phyloP scores from a whole-genome alignment of 768 basidiomycete species.

The Suillus subluteus region DNA sequence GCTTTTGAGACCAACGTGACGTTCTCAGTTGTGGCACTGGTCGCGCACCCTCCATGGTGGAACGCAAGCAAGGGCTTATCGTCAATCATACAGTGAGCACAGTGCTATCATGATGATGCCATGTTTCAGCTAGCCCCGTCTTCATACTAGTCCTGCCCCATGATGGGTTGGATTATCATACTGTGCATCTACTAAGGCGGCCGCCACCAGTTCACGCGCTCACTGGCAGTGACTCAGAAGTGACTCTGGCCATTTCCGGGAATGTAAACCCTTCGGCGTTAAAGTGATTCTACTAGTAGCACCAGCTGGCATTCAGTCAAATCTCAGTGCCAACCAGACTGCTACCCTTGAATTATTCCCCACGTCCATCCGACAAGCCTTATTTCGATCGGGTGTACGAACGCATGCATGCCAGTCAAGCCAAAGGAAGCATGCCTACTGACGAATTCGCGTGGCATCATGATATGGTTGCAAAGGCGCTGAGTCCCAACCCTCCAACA shows the following conservation, averaged over 20 bases:
- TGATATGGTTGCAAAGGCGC: conserved; percentile 53
- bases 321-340: conserved; percentile 59
- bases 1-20: conserved; percentile 73
- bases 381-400: conserved; percentile 56
- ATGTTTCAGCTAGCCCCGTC: conserved; percentile 10
- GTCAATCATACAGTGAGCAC: conserved; percentile 69
- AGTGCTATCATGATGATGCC: neutral
- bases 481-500: conserved; percentile 50
- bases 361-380: conserved; percentile 57
- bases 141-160: conserved; percentile 56
- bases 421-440: conserved; percentile 48
- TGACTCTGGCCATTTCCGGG: conserved; percentile 72
- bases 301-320: conserved; percentile 68
- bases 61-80: conserved; percentile 61
- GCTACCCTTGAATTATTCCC: conserved; percentile 47
- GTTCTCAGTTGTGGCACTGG: too few relatives aligned
- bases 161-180: conserved; percentile 76
- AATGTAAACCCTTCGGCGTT: conserved; percentile 72
- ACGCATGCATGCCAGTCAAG: conserved; percentile 60
- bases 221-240: too few relatives aligned
- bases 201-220: conserved; percentile 59
- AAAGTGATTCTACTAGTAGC: conserved; percentile 70
- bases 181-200: conserved; percentile 60
- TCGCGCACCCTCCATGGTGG: conserved; percentile 78
- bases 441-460: conserved; percentile 53